Evolutionary conservation across 176 grass and related monocot genomes (phyloP).

Genomic region (Miscanthus lutarioriparius): DNA sequence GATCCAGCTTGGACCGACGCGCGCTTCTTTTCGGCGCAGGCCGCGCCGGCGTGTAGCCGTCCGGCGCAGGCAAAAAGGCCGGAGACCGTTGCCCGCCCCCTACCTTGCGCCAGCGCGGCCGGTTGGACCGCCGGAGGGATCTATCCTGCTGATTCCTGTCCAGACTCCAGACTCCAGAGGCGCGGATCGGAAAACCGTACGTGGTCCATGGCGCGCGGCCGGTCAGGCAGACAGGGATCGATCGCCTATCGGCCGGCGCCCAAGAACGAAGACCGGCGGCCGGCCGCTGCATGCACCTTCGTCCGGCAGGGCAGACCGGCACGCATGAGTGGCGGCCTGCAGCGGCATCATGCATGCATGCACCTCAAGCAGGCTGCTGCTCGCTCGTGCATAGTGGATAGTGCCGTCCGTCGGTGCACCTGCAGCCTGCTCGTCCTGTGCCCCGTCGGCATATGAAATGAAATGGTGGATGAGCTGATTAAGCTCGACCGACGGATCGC

Average conservation of each 20-base stretch:
- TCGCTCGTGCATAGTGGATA: too few species aligned
- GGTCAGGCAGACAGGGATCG: too few species aligned
- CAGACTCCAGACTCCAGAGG: neutral
- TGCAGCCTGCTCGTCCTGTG: neutral
- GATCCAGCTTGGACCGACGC: neutral
- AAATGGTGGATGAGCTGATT: neutral
- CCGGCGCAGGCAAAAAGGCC: neutral
- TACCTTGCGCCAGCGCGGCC: neutral
- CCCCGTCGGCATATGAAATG: neutral
- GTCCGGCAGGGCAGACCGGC: neutral
- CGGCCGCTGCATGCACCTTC: neutral
- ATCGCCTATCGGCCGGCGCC: neutral
- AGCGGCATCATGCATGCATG: neutral
- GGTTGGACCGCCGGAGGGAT: neutral
- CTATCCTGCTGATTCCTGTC: neutral
- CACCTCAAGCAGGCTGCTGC: neutral
- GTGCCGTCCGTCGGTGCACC: neutral
- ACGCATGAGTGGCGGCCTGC: neutral
- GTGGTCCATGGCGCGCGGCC: neutral
- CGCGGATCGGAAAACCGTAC: neutral
- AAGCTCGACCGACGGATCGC: neutral
- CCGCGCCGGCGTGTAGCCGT: neutral
- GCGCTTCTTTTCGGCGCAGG: neutral
- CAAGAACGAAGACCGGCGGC: neutral
- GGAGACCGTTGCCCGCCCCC: neutral